Evolutionary conservation across 106 monocot genomes (phyloP), one percentile per base, ranked within the genome.

Genomic region (Dendrobium nobile): DNA sequence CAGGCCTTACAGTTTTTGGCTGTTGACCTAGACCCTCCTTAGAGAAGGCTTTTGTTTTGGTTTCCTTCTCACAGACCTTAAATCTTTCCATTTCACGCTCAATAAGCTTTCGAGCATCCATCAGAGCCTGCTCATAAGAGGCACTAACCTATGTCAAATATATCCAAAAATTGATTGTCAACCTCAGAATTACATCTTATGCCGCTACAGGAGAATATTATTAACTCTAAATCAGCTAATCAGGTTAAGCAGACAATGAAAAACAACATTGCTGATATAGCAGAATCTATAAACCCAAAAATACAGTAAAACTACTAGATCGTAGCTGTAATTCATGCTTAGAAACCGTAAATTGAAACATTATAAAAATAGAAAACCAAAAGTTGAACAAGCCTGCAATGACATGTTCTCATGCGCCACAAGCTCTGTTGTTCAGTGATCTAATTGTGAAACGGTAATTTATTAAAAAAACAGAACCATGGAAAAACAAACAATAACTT

Each of bases 31-130:
- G 87, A 4, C 98, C 98, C 86, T 98, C 98, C 79, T 98, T 98
- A 22, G 98, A 98, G 72, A 98, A 98, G 56, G 98, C 98, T 87
- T 98, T 98, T 72, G 98, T 98, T 86, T 98, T 98, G 4, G 94
- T 98, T 80, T 98, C 98, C 84, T 98, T 98, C 85, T 98, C 98
- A 86, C 94, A 98, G 40, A 98, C 85, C 87, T 98, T 98, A 82
- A 98, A 98, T 64, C 98, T 87, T 87, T 98, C 98, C 98, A 98
- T 98, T 82, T 98, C 94, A 70, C 92, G 87, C 73, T 98, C 98
- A 85, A 98, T 98, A 70, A 86, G 92, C 83, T 95, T 98, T 45
- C 98, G 90, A 78, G 98, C 92, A 86, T 98, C 98, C 94, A 98
- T 95, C 37, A 98, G 92, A 92, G 94, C 89, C 94, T 95, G 92